Evolutionary conservation across 1,139 yeast species (phyloP).

Genomic region (Yamadazyma atmosphaerica): DNA sequence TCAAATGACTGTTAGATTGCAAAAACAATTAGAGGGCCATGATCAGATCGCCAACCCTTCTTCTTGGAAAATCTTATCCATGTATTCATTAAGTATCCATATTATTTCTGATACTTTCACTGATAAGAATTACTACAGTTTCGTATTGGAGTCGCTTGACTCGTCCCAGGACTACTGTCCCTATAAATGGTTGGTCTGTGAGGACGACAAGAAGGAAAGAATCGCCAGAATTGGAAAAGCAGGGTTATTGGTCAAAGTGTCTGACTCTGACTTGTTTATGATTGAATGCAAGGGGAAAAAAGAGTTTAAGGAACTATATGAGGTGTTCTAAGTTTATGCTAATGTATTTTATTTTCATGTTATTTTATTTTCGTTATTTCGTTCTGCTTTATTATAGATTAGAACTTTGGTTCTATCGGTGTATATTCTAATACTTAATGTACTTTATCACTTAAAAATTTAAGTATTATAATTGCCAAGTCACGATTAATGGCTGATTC

Average conservation of each 20-base stretch:
- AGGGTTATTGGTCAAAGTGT: conserved; percentile 39
- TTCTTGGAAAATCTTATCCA: conserved; percentile 45
- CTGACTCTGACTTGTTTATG: conserved; percentile 40
- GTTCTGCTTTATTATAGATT: neutral
- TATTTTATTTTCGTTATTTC: neutral
- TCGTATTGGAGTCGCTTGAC: conserved; percentile 24
- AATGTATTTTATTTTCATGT: conserved; percentile 2
- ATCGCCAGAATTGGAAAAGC: conserved; percentile 48
- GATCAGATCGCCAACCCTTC: conserved; percentile 35
- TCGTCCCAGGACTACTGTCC: conserved; percentile 16
- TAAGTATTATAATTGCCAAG: too few species aligned
- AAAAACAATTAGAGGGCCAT: conserved; percentile 35
- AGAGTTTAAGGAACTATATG: conserved; percentile 38
- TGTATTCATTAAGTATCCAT: conserved; percentile 35
- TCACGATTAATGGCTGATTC: too few species aligned
- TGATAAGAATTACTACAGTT: conserved; percentile 29
- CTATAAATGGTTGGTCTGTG: conserved; percentile 38
- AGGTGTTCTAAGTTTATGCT: conserved; percentile 26
- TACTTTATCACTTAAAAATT: too few species aligned
- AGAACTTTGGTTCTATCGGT: too few species aligned
- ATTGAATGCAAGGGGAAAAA: conserved; percentile 49
- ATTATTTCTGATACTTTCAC: conserved; percentile 28
- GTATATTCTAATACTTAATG: too few species aligned
- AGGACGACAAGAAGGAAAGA: conserved; percentile 28
- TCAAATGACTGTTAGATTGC: conserved; percentile 39